Base-by-base conservation (phyloP, 208 protist genomes). In the Trypanosoma melophagium region DNA sequence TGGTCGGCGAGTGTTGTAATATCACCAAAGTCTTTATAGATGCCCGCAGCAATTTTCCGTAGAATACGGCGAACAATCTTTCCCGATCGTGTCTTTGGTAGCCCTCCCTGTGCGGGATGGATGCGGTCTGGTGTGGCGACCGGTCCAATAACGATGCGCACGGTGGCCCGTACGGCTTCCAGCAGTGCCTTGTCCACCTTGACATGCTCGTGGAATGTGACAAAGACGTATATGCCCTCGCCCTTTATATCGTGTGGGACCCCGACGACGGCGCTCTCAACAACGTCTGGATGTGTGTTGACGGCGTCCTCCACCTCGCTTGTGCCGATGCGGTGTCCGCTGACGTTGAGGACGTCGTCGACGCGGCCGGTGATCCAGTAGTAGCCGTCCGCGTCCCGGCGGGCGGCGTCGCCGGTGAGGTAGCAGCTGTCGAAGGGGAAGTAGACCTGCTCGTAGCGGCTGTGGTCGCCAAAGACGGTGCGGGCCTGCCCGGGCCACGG, bases 31-130 rank as follows among this genome's bases (percentile, higher is more conserved):
- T 94, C 83, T 13, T 93, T 84, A n/a, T 66, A 74, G 4, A 79
- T 60, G 17, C 79, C 75, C 35, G 76, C 61, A 16, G 97, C 97
- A 53, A 99, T 97, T 84, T 99, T 99, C 35, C 97, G 87, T 21
- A 99, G 85, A 38, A 99, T 94, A 47, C 98, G 87, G 35, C 98
- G 90, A 84, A 99, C 98, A 66, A 99, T 99, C 86, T 99, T 99
- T 64, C 98, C 98, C 7, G 87, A 97, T 52, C 98, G 92, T 9
- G 97, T 99, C 88, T 99, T 99, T 40, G 98, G 98, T 28, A 99
- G 86, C 0, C 89, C 86, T 25, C 58, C 68, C 45, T 87, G 80
- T 4, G 89, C 83, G 5, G 79, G 71, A 17, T 93, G 83, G 61
- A 98, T 81, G 60, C 79, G 60, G 63, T 99, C 98, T 1, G 98